Evolutionary conservation across 83 land plant genomes (phyloP).

Genomic region (Picea engelmannii): DNA sequence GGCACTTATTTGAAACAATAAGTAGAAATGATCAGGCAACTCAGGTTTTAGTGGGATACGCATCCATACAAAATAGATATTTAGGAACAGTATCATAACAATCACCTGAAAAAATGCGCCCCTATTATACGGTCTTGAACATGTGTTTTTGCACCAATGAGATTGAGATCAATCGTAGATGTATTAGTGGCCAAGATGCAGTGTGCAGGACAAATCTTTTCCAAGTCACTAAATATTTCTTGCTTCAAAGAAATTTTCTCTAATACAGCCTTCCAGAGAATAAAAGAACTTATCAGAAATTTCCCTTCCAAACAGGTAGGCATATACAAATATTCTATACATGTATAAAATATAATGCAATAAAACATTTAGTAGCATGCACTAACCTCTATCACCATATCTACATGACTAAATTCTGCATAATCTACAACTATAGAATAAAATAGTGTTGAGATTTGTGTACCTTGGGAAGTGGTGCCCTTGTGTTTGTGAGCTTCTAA

Average conservation of each 20-base stretch:
- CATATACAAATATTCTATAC: not conserved
- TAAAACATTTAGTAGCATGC: not conserved
- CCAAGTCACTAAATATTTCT: slow-evolving; percentile 79
- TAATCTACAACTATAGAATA: slow-evolving; percentile 53
- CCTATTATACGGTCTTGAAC: slow-evolving; percentile 89
- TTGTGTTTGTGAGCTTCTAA: too few species aligned
- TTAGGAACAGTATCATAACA: not conserved
- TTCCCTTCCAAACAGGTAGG: not conserved
- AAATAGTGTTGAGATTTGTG: too few species aligned
- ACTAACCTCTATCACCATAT: slow-evolving; percentile 95
- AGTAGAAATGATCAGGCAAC: not conserved
- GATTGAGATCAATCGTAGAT: slow-evolving; percentile 82
- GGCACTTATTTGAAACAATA: not conserved
- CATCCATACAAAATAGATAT: not conserved
- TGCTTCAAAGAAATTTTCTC: slow-evolving; percentile 86
- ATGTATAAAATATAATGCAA: not conserved
- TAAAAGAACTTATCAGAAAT: not conserved
- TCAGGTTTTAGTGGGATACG: not conserved
- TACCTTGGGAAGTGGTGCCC: too few species aligned
- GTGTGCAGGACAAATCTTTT: slow-evolving; percentile 69
- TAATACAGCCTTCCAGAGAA: slow-evolving; percentile 58
- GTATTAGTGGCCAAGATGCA: slow-evolving; percentile 95
- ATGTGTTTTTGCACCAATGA: slow-evolving; percentile 77
- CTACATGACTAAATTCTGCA: slow-evolving; percentile 73
- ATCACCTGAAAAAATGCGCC: slow-evolving; percentile 96